phyloP scores from a whole-genome alignment of 148 eudicot species.

The Bassia scoparia region DNA sequence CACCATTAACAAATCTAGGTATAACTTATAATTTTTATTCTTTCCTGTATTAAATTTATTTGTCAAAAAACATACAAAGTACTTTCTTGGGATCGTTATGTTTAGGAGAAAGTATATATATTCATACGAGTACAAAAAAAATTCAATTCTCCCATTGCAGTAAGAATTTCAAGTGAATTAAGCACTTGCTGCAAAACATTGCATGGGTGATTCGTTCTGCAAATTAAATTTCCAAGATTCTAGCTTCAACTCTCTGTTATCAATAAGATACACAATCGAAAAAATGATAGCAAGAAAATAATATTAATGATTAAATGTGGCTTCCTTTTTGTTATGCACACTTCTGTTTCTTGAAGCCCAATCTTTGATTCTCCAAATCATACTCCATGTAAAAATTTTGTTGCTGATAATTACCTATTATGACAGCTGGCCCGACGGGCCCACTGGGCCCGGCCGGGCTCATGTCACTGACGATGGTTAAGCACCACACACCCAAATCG shows the following conservation, averaged over 20 bases:
- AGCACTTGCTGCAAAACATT: too few relatives aligned
- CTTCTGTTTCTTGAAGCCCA: slow-evolving; percentile 55
- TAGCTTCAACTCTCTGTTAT: too few relatives aligned
- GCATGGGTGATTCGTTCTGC: not conserved
- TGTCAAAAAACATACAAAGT: too few relatives aligned
- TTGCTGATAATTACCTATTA: slow-evolving; percentile 73
- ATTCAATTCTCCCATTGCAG: too few relatives aligned
- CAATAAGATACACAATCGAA: not conserved
- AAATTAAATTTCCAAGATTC: slow-evolving; percentile 5
- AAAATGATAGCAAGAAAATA: not conserved
- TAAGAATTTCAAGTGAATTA: too few relatives aligned
- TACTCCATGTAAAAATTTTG: slow-evolving; percentile 67
- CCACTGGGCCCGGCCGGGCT: slow-evolving; percentile 8
- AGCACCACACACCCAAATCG: slow-evolving; percentile 36
- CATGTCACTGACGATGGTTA: slow-evolving; percentile 47
- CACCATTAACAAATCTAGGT: too few relatives aligned
- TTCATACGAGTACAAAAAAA: too few relatives aligned
- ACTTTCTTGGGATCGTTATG: too few relatives aligned
- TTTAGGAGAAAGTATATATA: too few relatives aligned
- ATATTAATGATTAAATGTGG: not conserved
- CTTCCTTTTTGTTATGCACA: slow-evolving; percentile 26
- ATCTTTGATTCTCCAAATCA: slow-evolving; percentile 56
- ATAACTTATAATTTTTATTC: too few relatives aligned
- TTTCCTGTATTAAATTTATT: too few relatives aligned
- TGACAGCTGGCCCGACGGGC: slow-evolving; percentile 46